Percentiles rank a stretch among this genome's conserved stretches.
These are phyloP conservation scores for Rhododendron vialii DNA, from an alignment of 148 eudicot species.

Conservation along the genomic window DNA sequence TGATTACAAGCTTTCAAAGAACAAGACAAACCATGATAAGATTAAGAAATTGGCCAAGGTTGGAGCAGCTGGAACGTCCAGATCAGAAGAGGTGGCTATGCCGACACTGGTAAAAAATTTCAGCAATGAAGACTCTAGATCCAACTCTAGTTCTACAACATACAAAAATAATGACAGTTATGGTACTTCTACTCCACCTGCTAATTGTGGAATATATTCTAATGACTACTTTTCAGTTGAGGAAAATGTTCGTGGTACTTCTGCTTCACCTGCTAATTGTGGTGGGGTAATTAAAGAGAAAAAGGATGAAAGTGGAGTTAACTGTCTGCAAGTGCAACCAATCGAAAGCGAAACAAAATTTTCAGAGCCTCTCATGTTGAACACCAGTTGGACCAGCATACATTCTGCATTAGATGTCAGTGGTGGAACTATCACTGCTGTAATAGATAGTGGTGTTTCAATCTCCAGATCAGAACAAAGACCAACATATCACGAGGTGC, in stretches of 20 bases:
- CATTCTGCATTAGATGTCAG: neutral
- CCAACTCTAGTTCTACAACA: neutral
- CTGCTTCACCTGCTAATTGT: neutral
- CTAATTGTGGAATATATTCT: neutral
- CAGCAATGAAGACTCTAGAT: neutral
- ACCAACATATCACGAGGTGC: neutral
- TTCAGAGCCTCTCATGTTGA: neutral
- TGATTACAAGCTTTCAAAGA: neutral
- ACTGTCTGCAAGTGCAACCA: neutral
- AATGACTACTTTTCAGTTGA: constrained; percentile 6
- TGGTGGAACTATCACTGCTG: neutral
- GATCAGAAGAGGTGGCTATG: neutral
- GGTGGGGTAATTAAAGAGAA: neutral
- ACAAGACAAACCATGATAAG: neutral
- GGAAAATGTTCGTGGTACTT: neutral
- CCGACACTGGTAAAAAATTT: neutral
- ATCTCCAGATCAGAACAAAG: neutral
- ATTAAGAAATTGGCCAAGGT: neutral
- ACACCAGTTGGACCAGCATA: neutral
- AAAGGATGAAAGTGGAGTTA: neutral
- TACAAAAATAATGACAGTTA: neutral
- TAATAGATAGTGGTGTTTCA: neutral
- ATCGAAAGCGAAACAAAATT: neutral
- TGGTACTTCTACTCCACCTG: constrained; percentile 10
- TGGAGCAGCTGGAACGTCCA: constrained; percentile 1